Evolutionary conservation across 768 basidiomycete genomes (phyloP).

Genomic region (Russula ochroleuca): DNA sequence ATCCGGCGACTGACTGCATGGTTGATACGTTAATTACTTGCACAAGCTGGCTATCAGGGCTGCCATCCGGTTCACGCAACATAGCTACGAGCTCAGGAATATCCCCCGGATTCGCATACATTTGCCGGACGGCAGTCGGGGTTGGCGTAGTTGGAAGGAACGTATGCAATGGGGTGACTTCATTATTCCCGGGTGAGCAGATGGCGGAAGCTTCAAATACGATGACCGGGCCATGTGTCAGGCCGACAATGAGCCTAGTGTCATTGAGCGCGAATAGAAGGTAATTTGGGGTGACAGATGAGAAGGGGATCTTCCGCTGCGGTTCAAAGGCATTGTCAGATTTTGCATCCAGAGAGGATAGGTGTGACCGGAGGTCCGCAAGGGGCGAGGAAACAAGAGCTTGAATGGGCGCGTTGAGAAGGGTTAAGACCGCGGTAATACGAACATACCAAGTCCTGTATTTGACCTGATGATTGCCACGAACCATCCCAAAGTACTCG

Average conservation of each 20-base stretch:
- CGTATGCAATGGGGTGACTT: slow-evolving; percentile 46
- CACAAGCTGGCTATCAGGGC: slow-evolving; percentile 42
- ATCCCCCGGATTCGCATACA: slow-evolving; percentile 62
- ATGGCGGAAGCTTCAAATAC: slow-evolving; percentile 55
- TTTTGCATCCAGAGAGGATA: slow-evolving; percentile 41
- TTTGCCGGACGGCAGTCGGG: slow-evolving; percentile 46
- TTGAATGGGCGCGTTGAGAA: slow-evolving; percentile 31
- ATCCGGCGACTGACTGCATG: slow-evolving; percentile 43
- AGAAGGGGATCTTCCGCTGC: slow-evolving; percentile 46
- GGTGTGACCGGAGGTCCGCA: slow-evolving; percentile 52
- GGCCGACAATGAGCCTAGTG: slow-evolving; percentile 54
- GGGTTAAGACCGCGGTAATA: background rate
- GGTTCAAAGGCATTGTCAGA: slow-evolving; percentile 45
- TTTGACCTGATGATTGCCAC: slow-evolving; percentile 49
- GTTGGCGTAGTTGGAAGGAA: slow-evolving; percentile 40
- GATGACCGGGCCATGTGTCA: slow-evolving; percentile 54
- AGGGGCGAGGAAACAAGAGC: slow-evolving; percentile 62
- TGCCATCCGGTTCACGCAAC: slow-evolving; percentile 40
- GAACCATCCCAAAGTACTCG: slow-evolving; percentile 66
- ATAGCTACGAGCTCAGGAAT: slow-evolving; percentile 58
- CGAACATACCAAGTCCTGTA: slow-evolving; percentile 32
- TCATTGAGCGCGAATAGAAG: slow-evolving; percentile 57
- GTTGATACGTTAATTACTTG: slow-evolving; percentile 57
- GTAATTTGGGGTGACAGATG: slow-evolving; percentile 46
- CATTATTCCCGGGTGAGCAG: slow-evolving; percentile 43